Percentiles rank a stretch among this genome's conserved stretches.
Evolutionary conservation across 805 yeast species (phyloP).

Genomic region (Kodamaea fukazawae): DNA sequence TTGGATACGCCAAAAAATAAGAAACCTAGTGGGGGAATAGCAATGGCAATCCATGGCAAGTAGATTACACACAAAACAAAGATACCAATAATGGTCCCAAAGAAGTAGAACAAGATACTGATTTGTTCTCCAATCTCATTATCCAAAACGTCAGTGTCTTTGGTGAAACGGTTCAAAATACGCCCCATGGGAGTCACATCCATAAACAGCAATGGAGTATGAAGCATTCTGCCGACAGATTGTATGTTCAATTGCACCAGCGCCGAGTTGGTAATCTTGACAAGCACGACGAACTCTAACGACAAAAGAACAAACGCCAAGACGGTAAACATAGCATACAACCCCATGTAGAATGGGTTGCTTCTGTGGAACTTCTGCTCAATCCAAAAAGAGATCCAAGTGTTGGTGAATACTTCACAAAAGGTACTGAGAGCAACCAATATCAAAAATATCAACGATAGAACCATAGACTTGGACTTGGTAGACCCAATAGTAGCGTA

Average conservation of each 20-base stretch:
- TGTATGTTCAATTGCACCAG: slow-evolving; percentile 54
- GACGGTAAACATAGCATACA: slow-evolving; percentile 61
- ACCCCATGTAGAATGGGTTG: slow-evolving; percentile 65
- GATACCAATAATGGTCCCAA: slow-evolving; percentile 57
- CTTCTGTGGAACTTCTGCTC: slow-evolving; percentile 47
- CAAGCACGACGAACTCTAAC: slow-evolving; percentile 44
- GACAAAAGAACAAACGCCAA: slow-evolving; percentile 45
- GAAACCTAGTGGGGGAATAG: slow-evolving; percentile 50
- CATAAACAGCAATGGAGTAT: slow-evolving; percentile 78
- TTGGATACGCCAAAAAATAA: slow-evolving; percentile 45
- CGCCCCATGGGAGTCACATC: slow-evolving; percentile 89
- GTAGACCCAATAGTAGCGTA: slow-evolving; percentile 23
- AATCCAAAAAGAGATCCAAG: slow-evolving; percentile 86
- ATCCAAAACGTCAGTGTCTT: slow-evolving; percentile 81
- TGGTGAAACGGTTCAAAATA: slow-evolving; percentile 79
- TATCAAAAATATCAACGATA: background rate
- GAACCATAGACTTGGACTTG: background rate
- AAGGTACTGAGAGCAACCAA: slow-evolving; percentile 43
- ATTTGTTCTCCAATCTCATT: slow-evolving; percentile 72
- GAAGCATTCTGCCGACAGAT: slow-evolving; percentile 60
- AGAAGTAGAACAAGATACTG: slow-evolving; percentile 54
- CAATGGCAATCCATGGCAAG: slow-evolving; percentile 72
- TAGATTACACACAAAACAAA: slow-evolving; percentile 63
- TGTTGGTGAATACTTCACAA: slow-evolving; percentile 57
- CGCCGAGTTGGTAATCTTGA: slow-evolving; percentile 50